Evolutionary conservation across 768 basidiomycete species (phyloP), one percentile per base, ranked within the genome.

Genomic region (Dacryopinax primogenitus): DNA sequence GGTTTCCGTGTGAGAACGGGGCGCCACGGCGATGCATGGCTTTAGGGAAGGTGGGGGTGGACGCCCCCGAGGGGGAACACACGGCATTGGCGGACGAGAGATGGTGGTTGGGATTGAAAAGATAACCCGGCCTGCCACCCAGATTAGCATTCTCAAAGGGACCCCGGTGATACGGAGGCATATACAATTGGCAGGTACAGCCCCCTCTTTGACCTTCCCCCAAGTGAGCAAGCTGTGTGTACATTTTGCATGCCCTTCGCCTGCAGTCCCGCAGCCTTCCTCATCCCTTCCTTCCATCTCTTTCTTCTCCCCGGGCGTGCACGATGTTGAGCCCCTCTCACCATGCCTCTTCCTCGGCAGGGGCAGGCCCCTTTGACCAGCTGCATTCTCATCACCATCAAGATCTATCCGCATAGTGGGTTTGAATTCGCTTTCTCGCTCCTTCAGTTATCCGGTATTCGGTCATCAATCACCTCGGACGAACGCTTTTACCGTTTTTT

Each of bases 161-260:
- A 30, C 26, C 51, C 51, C 51, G 51, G 51, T 32, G 13, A 28
- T 58, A 58, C 51, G 51, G 51, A 58, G 51, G 51, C 51, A 58
- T 58, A 58, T 58, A 58, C 51, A 58, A 58, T 58, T 58, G 51
- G 51, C 21, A 58, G 26, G 51, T 58, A 58, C 51, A 58, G 51
- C 51, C 51, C 51, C 51, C 51, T 58, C 51, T 58, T 58, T 30
- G 51, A 11, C n/a, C n/a, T n/a, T n/a, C n/a, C n/a, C n/a, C n/a
- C n/a, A n/a, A n/a, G n/a, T n/a, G n/a, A n/a, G n/a, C n/a, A n/a
- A n/a, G n/a, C n/a, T n/a, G n/a, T n/a, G n/a, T n/a, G n/a, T n/a
- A n/a, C n/a, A n/a, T n/a, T n/a, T n/a, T n/a, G n/a, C n/a, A n/a
- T n/a, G n/a, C n/a, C n/a, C n/a, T n/a, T n/a, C n/a, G 23, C 51